Percentiles rank a stretch among this genome's conserved stretches.
phyloP scores from a whole-genome alignment of 768 basidiomycete species.

The Harrya chromipes region DNA sequence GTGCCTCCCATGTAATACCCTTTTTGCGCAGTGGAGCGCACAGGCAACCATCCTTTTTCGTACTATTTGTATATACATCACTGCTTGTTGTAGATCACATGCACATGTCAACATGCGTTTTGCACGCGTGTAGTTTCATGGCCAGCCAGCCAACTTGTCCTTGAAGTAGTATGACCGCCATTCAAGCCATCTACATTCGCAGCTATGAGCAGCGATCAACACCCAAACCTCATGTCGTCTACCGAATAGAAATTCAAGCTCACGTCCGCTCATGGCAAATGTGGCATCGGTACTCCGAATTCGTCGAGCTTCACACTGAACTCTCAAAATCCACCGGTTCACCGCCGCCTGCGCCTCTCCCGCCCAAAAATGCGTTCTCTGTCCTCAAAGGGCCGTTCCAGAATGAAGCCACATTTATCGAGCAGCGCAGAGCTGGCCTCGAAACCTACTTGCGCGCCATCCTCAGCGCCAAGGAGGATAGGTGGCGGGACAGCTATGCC shows the following conservation, averaged over 20 bases:
- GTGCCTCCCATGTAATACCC: conserved; percentile 12
- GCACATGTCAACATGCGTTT: conserved; percentile 13
- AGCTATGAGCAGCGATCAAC: conserved; percentile 62
- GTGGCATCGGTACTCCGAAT: conserved; percentile 94
- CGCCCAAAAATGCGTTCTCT: conserved; percentile 79
- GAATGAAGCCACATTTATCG: conserved; percentile 57
- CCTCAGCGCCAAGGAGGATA: conserved; percentile 72
- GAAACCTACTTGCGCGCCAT: conserved; percentile 88
- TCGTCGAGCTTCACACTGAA: conserved; percentile 81
- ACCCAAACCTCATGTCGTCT: conserved; percentile 81
- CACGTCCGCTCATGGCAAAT: conserved; percentile 92
- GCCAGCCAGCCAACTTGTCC: conserved; percentile 1
- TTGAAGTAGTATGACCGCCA: conserved; percentile 53
- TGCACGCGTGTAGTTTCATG: not conserved
- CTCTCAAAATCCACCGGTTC: conserved; percentile 75
- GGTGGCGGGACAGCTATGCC: conserved; percentile 75
- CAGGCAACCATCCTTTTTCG: not conserved
- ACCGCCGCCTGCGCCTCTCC: conserved; percentile 77
- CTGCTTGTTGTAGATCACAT: conserved; percentile 16
- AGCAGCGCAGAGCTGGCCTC: conserved; percentile 73
- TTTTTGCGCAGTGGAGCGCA: not conserved
- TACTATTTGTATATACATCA: conserved; percentile 1
- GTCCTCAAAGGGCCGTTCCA: conserved; percentile 53
- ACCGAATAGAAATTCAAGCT: conserved; percentile 80
- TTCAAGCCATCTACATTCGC: conserved; percentile 72